phyloP scores from a whole-genome alignment of 1,284 basidiomycete genomes.

The Neonothopanus nambi region DNA sequence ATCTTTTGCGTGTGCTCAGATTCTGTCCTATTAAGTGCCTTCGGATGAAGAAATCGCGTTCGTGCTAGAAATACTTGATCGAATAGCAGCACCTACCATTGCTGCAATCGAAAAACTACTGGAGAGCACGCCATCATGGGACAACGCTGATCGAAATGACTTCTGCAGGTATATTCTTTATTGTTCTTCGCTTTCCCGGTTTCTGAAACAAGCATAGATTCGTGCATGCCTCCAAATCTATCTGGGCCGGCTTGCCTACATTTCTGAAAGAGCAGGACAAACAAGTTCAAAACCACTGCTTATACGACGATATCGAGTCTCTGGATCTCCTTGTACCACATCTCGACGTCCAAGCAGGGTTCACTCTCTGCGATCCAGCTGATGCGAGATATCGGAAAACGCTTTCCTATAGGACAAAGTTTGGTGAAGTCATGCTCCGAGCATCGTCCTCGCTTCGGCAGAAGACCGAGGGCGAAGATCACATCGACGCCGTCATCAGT shows the following conservation, averaged over 20 bases:
- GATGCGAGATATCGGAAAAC: slow-evolving; percentile 78
- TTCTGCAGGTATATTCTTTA: slow-evolving; percentile 84
- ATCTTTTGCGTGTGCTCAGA: not conserved
- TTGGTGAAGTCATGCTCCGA: slow-evolving; percentile 69
- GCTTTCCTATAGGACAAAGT: slow-evolving; percentile 59
- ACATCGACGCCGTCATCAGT: slow-evolving; percentile 85
- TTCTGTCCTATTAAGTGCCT: slow-evolving; percentile 50
- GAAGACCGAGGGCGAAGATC: slow-evolving; percentile 75
- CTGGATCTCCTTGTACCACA: slow-evolving; percentile 65
- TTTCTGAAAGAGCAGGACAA: slow-evolving; percentile 68
- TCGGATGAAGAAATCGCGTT: slow-evolving; percentile 77
- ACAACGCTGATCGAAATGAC: slow-evolving; percentile 83
- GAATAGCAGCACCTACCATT: slow-evolving; percentile 67
- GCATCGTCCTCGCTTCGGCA: slow-evolving; percentile 70
- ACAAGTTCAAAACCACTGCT: slow-evolving; percentile 52
- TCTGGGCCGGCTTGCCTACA: slow-evolving; percentile 75
- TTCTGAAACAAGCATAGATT: slow-evolving; percentile 41
- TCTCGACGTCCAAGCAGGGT: slow-evolving; percentile 70
- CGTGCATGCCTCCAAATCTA: slow-evolving; percentile 61
- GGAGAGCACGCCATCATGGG: slow-evolving; percentile 57
- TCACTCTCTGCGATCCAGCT: slow-evolving; percentile 72
- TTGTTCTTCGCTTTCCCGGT: slow-evolving; percentile 4
- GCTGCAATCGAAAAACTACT: slow-evolving; percentile 70
- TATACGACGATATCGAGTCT: slow-evolving; percentile 62
- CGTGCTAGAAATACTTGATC: slow-evolving; percentile 76